Evolutionary conservation across 108 stramenopile genomes (phyloP), one percentile per base, ranked within the genome.

Genomic region (Stephanodiscus triporus): DNA sequence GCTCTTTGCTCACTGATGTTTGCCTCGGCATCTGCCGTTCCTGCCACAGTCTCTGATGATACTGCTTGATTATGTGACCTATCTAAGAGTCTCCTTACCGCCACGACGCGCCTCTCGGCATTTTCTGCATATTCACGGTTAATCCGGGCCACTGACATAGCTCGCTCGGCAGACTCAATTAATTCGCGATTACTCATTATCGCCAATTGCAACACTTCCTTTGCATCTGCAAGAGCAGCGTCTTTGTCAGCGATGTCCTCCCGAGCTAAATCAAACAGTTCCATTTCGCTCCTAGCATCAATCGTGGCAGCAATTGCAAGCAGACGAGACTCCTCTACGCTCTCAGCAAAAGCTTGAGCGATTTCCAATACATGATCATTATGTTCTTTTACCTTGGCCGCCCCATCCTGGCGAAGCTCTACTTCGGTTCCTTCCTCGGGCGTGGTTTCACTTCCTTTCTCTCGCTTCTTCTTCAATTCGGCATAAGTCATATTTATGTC

Each of bases 1-100:
- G 90, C 90, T 66, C 90, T 73, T 66, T 91, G 86, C 75, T 91
- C 93, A 66, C 90, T 91, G 20, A 94, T 94, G 38, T 90, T 88
- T 9, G 88, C 86, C 69, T 94, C 93, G 1, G 93, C 83, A 56
- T 83, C 76, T 9, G 93, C 93, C n/a, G 93, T 94, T 9, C 70
- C 72, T 9, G 89, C 88, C 26, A 91, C 90, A 30, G 88, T 94
- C 62, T 86, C 86, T 6, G 90, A 89, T 29, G 86, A 85, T 4
- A 68, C 72, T 4, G 85, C 77, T 48, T 84, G 79, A 19, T 73
- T 60, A 58, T 88, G 80, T 22, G 79, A 72, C 53, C 90, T 79
- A 45, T 79, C 63, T 32, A 89, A 51, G 51, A 90, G 51, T 17
- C 85, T 82, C 40, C 65, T 82, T 0, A 94, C 82, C 23, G 82